phyloP scores from a whole-genome alignment of 441 rosid species.

The Corymbia calophylla region DNA sequence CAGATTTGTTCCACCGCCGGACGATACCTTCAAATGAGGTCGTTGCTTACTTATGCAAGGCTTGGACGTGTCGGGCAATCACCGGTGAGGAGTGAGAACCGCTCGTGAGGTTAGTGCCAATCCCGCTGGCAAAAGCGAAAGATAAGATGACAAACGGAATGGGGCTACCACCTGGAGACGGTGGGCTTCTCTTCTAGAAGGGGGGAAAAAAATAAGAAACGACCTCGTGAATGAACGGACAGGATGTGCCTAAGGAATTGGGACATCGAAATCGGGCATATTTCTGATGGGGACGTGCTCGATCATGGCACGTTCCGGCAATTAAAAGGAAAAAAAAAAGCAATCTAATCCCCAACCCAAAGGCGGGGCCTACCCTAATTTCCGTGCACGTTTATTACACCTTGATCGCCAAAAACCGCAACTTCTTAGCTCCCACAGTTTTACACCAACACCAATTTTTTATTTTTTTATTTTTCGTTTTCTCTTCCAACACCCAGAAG shows the following conservation, averaged over 20 bases:
- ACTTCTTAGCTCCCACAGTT: not conserved
- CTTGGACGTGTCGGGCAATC: not conserved
- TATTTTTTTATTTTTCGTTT: not conserved
- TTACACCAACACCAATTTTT: not conserved
- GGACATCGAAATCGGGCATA: not conserved
- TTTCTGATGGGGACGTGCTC: not conserved
- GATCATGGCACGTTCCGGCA: not conserved
- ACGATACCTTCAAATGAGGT: not conserved
- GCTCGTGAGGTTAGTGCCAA: not conserved
- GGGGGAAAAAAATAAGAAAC: not conserved
- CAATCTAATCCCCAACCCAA: not conserved
- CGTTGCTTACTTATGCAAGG: not conserved
- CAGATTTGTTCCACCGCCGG: not conserved
- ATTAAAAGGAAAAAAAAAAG: not conserved
- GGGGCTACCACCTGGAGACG: not conserved
- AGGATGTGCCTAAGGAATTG: not conserved
- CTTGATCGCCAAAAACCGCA: not conserved
- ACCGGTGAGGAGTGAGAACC: not conserved
- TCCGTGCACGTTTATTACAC: not conserved
- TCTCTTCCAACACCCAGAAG: not conserved
- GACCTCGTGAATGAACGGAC: not conserved
- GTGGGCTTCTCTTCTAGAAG: not conserved
- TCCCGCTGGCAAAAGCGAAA: not conserved
- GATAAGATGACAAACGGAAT: not conserved
- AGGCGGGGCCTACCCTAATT: not conserved